phyloP scores from a whole-genome alignment of 306 rosid genomes.

The Hippophae gyantsensis region DNA sequence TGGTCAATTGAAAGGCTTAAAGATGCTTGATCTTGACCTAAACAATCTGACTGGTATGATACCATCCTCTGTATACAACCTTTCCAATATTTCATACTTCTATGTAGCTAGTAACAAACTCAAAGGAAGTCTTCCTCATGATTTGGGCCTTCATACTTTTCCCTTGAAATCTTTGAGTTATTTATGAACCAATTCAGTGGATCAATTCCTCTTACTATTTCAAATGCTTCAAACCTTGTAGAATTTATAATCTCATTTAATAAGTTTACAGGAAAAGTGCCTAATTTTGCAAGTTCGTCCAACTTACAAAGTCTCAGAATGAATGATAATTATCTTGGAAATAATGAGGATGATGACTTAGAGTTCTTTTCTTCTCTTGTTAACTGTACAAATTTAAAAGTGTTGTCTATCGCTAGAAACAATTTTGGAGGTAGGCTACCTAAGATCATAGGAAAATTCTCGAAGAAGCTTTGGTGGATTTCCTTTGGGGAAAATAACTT shows the following conservation, averaged over 20 bases:
- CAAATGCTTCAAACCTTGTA: slow-evolving; percentile 18
- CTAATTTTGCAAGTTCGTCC: slow-evolving; percentile 1
- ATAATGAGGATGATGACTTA: slow-evolving; percentile 12
- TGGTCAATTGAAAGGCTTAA: slow-evolving; percentile 15
- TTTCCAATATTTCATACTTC: slow-evolving; percentile 7
- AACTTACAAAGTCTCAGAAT: slow-evolving; percentile 5
- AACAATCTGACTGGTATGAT: slow-evolving; percentile 18
- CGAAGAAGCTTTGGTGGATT: slow-evolving; percentile 2
- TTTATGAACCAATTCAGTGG: slow-evolving; percentile 16
- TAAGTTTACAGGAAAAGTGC: slow-evolving; percentile 18
- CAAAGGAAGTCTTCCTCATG: slow-evolving; percentile 19
- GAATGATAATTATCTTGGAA: slow-evolving; percentile 9
- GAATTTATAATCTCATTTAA: neutral
- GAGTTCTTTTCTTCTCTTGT: slow-evolving; percentile 15
- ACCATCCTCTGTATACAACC: slow-evolving; percentile 22
- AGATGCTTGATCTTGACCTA: neutral
- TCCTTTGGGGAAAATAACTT: slow-evolving; percentile 9
- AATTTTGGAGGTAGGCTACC: slow-evolving; percentile 23
- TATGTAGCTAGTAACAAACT: slow-evolving; percentile 7
- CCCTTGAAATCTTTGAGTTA: slow-evolving; percentile 7
- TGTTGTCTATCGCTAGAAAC: neutral
- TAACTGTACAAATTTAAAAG: slow-evolving; percentile 12
- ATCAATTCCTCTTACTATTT: slow-evolving; percentile 12
- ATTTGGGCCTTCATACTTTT: slow-evolving; percentile 6
- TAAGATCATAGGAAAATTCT: slow-evolving; percentile 18